These are phyloP conservation scores for Aspergillus fumigatus DNA, from an alignment of 2,329 filamentous ascomycete species.

Conservation along the genomic window DNA sequence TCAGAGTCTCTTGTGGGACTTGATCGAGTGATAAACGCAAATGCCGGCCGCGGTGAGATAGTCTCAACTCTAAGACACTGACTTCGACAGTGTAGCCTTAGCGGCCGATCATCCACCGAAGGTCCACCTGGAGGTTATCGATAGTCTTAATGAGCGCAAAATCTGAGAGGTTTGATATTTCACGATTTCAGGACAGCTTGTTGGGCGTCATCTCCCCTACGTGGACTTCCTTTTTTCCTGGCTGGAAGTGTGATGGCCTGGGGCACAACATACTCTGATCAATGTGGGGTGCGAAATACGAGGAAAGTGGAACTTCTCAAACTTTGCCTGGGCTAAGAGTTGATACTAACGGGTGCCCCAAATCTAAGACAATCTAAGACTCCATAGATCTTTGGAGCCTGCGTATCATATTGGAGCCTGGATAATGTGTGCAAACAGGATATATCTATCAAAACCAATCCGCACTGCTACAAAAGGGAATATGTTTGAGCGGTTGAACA, in stretches of 20 bases:
- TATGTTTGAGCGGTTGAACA: constrained; percentile 4
- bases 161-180: constrained; percentile 6
- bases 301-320: not conserved
- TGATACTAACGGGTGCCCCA: not conserved
- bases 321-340: not conserved
- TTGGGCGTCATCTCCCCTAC: constrained; percentile 6
- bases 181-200: not conserved
- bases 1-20: not conserved
- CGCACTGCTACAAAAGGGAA: not conserved
- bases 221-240: constrained; percentile 9
- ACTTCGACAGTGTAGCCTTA: constrained; percentile 5
- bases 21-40: not conserved
- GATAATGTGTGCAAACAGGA: not conserved
- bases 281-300: not conserved
- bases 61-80: not conserved
- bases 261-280: not conserved
- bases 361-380: not conserved
- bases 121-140: constrained; percentile 4
- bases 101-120: constrained; percentile 21
- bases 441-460: not conserved
- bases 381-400: no score
- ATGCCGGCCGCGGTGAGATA: not conserved
- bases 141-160: not conserved
- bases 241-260: not conserved
- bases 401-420: no score